Conservation (phyloP, 176 grass and related monocot species). For the Triticum timopheevii region DNA sequence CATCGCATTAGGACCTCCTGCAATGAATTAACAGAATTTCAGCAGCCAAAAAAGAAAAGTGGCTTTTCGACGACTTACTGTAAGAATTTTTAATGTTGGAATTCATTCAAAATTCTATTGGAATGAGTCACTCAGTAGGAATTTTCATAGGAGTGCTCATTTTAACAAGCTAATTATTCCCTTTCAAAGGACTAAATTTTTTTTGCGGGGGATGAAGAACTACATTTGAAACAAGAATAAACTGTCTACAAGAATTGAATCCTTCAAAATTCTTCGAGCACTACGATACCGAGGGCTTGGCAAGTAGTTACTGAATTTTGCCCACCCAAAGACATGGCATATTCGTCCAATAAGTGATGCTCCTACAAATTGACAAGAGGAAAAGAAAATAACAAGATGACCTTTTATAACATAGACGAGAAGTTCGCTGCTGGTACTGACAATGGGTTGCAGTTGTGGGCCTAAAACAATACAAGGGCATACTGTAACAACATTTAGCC, state of each 20-base stretch:
- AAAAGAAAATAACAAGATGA: not conserved
- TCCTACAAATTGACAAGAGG: not conserved
- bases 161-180: too few species aligned
- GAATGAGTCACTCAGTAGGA: too few species aligned
- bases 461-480: slow-evolving; percentile 33
- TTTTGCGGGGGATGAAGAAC: too few species aligned
- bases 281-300: not conserved
- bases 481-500: slow-evolving; percentile 32
- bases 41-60: not conserved
- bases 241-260: not conserved
- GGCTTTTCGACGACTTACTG: too few species aligned
- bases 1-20: slow-evolving; percentile 35
- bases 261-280: not conserved
- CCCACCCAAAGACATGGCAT: not conserved
- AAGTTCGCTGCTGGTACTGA: slow-evolving; percentile 18
- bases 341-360: not conserved
- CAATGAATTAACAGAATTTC: not conserved
- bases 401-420: slow-evolving; percentile 41
- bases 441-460: slow-evolving; percentile 1
- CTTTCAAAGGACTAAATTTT: too few species aligned
- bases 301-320: not conserved
- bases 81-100: too few species aligned
- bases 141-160: too few species aligned
- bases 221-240: not conserved
- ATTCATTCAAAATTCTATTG: too few species aligned